Conservation (phyloP, 345 rosid species). For the Erysimum cheiranthoides region DNA sequence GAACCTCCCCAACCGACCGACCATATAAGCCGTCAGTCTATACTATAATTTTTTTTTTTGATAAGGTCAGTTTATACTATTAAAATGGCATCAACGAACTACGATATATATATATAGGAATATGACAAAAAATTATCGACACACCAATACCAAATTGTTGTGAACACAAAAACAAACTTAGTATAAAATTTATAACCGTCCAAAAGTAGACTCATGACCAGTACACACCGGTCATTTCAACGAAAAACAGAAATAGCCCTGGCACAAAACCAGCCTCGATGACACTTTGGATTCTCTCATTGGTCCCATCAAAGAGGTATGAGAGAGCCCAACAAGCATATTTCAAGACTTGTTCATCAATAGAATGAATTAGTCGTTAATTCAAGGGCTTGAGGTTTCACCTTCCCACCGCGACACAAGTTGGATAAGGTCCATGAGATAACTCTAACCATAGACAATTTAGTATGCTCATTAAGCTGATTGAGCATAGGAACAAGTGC, state of each 20-base stretch:
- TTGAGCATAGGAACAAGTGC: neutral
- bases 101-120: too few species aligned
- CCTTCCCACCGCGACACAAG: neutral
- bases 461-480: neutral
- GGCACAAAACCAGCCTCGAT: neutral
- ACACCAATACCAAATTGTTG: too few species aligned
- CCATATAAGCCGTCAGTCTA: too few species aligned
- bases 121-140: too few species aligned
- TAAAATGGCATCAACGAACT: too few species aligned
- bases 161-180: too few species aligned
- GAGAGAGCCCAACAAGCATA: neutral
- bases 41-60: too few species aligned
- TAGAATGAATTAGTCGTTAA: neutral
- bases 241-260: too few species aligned
- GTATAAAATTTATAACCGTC: too few species aligned
- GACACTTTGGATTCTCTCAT: neutral
- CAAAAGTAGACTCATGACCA: too few species aligned
- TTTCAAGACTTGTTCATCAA: neutral
- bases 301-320: neutral
- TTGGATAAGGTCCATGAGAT: neutral
- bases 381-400: neutral
- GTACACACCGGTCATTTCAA: too few species aligned
- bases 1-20: slow-evolving; percentile 35
- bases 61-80: too few species aligned
- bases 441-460: neutral